phyloP scores from a whole-genome alignment of 1,139 yeast species.

The Suhomyces choctaworum region DNA sequence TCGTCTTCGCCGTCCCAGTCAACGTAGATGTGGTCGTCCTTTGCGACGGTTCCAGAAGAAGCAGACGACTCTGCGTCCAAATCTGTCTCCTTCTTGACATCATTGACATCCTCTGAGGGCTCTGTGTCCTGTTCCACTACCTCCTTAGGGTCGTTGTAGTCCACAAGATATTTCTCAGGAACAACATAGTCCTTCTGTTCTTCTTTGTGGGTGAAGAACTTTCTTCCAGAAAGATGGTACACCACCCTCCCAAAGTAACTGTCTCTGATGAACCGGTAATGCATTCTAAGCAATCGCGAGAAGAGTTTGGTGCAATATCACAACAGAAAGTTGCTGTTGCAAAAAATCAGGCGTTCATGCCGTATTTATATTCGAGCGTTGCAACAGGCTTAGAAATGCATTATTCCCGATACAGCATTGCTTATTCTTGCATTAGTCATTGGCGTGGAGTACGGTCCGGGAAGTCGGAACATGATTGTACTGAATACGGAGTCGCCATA shows the following conservation, averaged over 20 bases:
- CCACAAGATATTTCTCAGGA: constrained; percentile 31
- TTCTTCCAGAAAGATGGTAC: constrained; percentile 35
- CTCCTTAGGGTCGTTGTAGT: not conserved
- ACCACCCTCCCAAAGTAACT: constrained; percentile 36
- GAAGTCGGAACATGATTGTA: too few relatives aligned
- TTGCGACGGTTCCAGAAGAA: not conserved
- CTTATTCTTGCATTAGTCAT: too few relatives aligned
- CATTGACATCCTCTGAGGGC: not conserved
- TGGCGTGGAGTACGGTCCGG: too few relatives aligned
- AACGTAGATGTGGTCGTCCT: constrained; percentile 19
- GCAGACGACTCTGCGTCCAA: not conserved
- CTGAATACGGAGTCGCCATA: too few relatives aligned
- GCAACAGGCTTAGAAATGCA: too few relatives aligned
- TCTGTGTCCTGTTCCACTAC: not conserved
- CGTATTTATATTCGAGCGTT: too few relatives aligned
- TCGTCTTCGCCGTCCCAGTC: constrained; percentile 54
- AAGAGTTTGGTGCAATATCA: too few relatives aligned
- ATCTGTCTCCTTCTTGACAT: not conserved
- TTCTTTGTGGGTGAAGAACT: constrained; percentile 31
- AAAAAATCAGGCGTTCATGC: too few relatives aligned
- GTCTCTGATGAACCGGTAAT: constrained; percentile 27
- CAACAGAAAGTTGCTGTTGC: too few relatives aligned
- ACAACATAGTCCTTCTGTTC: constrained; percentile 33
- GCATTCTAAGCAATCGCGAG: too few relatives aligned
- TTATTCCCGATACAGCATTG: too few relatives aligned